Conservation (phyloP, 2,329 filamentous ascomycete genomes). For the Apiospora pterosperma region DNA sequence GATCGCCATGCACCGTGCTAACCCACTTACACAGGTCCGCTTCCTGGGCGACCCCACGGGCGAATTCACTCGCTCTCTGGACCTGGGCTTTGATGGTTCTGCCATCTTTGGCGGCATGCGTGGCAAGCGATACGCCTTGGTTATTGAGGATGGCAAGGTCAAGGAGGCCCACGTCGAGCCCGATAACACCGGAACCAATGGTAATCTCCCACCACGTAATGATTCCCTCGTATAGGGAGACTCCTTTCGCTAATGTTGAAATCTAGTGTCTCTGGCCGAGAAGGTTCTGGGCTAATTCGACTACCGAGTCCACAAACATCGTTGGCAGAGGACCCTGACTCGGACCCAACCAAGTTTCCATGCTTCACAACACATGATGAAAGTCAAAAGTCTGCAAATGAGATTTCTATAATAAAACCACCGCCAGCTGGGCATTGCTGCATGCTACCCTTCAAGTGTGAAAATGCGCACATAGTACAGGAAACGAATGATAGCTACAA, state of each 20-base stretch:
- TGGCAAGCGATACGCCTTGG: conserved; percentile 83
- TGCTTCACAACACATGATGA: background rate
- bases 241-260: background rate
- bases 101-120: conserved; percentile 72
- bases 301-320: background rate
- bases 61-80: conserved; percentile 78
- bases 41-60: conserved; percentile 82
- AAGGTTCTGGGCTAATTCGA: conserved; percentile 8
- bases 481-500: conserved; percentile 1
- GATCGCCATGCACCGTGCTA: background rate
- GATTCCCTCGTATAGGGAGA: background rate
- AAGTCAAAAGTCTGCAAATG: background rate
- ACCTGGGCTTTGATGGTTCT: conserved; percentile 66
- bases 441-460: background rate
- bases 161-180: conserved; percentile 79
- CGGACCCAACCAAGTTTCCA: background rate
- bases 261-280: conserved; percentile 8
- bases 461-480: conserved; percentile 1
- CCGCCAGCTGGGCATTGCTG: background rate
- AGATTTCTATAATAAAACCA: background rate
- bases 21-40: conserved; percentile 58
- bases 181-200: conserved; percentile 78
- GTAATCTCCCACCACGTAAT: conserved; percentile 39
- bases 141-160: conserved; percentile 82
- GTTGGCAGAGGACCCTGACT: too few species aligned